Evolutionary conservation across 106 monocot species (phyloP).

Genomic region (Dendrobium officinale): DNA sequence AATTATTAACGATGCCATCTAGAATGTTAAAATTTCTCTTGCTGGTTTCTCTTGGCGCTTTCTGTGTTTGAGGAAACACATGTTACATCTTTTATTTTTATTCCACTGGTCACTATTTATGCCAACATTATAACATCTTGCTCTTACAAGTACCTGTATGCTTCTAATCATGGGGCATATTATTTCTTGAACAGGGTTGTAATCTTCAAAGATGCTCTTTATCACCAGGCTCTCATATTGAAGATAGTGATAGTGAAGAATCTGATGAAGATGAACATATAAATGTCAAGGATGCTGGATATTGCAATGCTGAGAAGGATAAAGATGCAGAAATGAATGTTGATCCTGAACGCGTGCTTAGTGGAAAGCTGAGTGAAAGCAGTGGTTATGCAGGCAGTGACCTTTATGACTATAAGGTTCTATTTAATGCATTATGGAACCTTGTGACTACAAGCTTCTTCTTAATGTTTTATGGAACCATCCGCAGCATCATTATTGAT

Average conservation of each 20-base stretch:
- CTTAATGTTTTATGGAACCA: not conserved
- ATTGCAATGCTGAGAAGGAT: constrained; percentile 75
- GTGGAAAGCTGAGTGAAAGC: constrained; percentile 98
- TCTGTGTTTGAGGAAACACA: not conserved
- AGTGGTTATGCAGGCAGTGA: constrained; percentile 96
- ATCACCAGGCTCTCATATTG: constrained; percentile 77
- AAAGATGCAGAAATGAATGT: constrained; percentile 51
- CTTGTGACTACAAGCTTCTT: not conserved
- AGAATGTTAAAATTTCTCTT: not conserved
- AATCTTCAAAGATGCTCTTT: constrained; percentile 58
- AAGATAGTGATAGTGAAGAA: constrained; percentile 72
- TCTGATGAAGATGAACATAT: constrained; percentile 64
- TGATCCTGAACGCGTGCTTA: constrained; percentile 71
- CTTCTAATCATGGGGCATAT: not conserved
- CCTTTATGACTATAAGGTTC: constrained; percentile 98
- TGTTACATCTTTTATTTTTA: not conserved
- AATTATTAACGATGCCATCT: not conserved
- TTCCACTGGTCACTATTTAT: not conserved
- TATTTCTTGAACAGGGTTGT: constrained; percentile 49
- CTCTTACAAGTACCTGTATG: not conserved
- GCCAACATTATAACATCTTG: not conserved
- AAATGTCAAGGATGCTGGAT: constrained; percentile 67
- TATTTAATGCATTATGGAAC: not conserved
- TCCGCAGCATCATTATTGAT: not conserved
- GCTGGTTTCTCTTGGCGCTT: not conserved